Percentiles rank a stretch among this genome's conserved stretches.
These are phyloP conservation scores for Euphorbia peplus DNA, from an alignment of 345 rosid species.

Conservation along the genomic window DNA sequence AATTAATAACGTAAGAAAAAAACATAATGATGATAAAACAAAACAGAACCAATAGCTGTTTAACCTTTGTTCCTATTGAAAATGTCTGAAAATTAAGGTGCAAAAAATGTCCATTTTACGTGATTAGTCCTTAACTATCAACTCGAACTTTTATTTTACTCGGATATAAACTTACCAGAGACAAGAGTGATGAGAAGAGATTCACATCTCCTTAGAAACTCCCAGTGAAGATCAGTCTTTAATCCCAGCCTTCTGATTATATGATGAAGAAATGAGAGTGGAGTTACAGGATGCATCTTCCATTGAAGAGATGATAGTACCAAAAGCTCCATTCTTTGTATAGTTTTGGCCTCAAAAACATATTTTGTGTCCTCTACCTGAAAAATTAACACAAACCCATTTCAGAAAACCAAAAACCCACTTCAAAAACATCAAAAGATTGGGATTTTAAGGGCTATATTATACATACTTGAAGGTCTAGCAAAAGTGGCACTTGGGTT, in stretches of 20 bases:
- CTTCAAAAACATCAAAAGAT: not conserved
- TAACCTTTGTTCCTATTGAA: slow-evolving; percentile 21
- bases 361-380: slow-evolving; percentile 27
- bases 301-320: slow-evolving; percentile 31
- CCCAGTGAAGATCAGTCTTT: slow-evolving; percentile 20
- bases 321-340: slow-evolving; percentile 37
- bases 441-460: too few species aligned
- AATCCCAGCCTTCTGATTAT: slow-evolving; percentile 29
- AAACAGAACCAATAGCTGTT: not conserved
- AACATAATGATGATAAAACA: slow-evolving; percentile 6
- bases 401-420: not conserved
- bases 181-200: slow-evolving; percentile 21
- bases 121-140: too few species aligned
- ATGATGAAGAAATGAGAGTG: slow-evolving; percentile 32
- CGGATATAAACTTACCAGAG: too few species aligned
- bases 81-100: slow-evolving; percentile 7
- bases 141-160: too few species aligned
- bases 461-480: slow-evolving; percentile 32
- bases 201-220: slow-evolving; percentile 29
- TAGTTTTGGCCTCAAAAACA: slow-evolving; percentile 29
- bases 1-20: not conserved
- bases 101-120: not conserved
- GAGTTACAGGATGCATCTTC: slow-evolving; percentile 39
- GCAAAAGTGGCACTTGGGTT: slow-evolving; percentile 27
- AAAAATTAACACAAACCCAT: not conserved